phyloP scores from a whole-genome alignment of 768 basidiomycete species.

The Cantharellus anzutake region DNA sequence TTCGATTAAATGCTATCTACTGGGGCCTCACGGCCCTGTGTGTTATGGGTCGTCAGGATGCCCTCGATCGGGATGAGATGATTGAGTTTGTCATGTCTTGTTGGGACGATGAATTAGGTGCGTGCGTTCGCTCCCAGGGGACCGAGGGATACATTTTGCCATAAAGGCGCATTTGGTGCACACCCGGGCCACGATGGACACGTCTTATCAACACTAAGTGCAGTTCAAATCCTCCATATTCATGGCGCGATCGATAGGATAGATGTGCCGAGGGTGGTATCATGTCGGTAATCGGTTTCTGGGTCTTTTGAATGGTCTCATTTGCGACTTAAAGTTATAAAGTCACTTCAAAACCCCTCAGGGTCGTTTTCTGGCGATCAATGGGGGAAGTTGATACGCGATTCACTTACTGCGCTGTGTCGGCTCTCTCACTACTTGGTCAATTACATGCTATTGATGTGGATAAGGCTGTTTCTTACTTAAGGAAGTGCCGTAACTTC shows the following conservation, averaged over 20 bases:
- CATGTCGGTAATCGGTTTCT: constrained; percentile 1
- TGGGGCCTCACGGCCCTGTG: constrained; percentile 87
- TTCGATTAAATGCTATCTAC: constrained; percentile 89
- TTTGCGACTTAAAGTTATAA: constrained; percentile 36
- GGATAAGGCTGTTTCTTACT: constrained; percentile 50
- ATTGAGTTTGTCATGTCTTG: constrained; percentile 83
- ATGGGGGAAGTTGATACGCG: constrained; percentile 86
- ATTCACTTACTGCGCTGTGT: constrained; percentile 77
- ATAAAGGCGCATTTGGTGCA: constrained; percentile 71
- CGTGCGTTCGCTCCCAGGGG: constrained; percentile 9
- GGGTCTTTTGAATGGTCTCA: not conserved
- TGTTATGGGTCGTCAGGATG: constrained; percentile 60
- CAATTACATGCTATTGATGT: constrained; percentile 44
- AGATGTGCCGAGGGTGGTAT: constrained; percentile 21
- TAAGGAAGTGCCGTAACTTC: constrained; percentile 69
- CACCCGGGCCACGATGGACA: constrained; percentile 91
- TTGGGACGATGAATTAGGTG: constrained; percentile 83
- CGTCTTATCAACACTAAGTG: constrained; percentile 69
- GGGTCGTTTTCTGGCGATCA: constrained; percentile 81
- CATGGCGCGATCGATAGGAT: constrained; percentile 63
- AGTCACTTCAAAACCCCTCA: constrained; percentile 66
- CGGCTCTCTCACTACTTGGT: constrained; percentile 64
- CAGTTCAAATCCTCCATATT: constrained; percentile 77
- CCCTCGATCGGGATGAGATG: constrained; percentile 66
- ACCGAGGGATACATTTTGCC: not conserved